These are phyloP conservation scores for Penicillium sp. DNA, from an alignment of 2,329 filamentous ascomycete genomes.

Conservation along the genomic window DNA sequence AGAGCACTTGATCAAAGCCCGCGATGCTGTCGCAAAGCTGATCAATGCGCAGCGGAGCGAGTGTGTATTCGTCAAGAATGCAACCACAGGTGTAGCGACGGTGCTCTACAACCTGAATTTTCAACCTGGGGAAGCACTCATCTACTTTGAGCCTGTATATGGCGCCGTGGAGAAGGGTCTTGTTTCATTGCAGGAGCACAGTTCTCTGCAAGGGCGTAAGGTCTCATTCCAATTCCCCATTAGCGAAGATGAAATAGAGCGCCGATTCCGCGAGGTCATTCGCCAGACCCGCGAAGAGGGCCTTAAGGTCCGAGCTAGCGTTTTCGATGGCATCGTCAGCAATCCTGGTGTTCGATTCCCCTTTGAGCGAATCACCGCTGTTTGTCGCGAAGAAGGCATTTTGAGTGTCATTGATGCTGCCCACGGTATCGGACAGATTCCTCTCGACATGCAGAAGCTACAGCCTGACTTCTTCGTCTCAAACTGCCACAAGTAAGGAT, in stretches of 20 bases:
- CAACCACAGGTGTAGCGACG: constrained; percentile 69
- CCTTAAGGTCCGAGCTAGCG: constrained; percentile 64
- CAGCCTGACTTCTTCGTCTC: constrained; percentile 84
- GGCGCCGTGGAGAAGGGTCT: constrained; percentile 74
- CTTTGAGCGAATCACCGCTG: constrained; percentile 65
- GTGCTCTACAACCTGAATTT: constrained; percentile 75
- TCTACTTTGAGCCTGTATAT: constrained; percentile 80
- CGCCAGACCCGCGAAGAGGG: constrained; percentile 55
- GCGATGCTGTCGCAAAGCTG: constrained; percentile 64
- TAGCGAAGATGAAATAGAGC: constrained; percentile 66
- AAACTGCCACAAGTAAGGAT: constrained; percentile 73
- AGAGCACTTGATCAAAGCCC: constrained; percentile 62
- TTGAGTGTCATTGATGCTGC: constrained; percentile 80
- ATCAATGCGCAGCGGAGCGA: constrained; percentile 67
- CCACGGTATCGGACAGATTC: constrained; percentile 79
- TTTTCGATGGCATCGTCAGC: constrained; percentile 81
- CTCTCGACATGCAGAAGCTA: constrained; percentile 64
- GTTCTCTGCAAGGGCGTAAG: constrained; percentile 50
- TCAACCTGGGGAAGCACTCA: constrained; percentile 67
- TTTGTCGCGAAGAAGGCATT: constrained; percentile 68
- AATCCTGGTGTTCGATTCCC: constrained; percentile 78
- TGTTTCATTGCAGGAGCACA: constrained; percentile 70
- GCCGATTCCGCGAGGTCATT: constrained; percentile 62
- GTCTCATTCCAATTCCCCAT: constrained; percentile 70
- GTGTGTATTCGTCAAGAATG: constrained; percentile 78